These are phyloP conservation scores for Fusarium fujikuroi DNA, from an alignment of 2,329 filamentous ascomycete species.

Conservation along the genomic window DNA sequence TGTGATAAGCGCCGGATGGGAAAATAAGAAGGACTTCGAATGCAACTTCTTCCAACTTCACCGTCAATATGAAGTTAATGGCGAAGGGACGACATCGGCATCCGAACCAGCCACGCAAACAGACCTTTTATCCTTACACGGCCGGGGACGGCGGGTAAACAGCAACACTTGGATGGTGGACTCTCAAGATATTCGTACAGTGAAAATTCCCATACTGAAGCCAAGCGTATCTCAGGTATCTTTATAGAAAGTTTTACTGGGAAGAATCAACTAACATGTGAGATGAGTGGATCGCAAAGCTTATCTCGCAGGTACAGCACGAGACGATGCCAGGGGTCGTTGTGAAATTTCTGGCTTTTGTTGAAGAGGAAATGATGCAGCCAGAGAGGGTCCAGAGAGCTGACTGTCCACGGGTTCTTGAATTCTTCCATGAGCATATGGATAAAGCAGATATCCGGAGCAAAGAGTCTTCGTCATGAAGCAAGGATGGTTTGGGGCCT, in stretches of 20 bases:
- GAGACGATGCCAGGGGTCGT: accelerated
- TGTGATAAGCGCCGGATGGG: too few relatives aligned
- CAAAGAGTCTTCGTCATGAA: accelerated
- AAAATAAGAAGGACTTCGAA: too few relatives aligned
- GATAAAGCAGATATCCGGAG: too few relatives aligned
- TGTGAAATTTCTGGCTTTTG: not conserved
- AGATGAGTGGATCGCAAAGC: not conserved
- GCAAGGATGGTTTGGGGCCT: not conserved
- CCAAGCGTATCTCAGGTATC: not conserved
- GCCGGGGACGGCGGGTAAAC: not conserved
- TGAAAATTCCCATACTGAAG: not conserved
- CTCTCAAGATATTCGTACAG: accelerated
- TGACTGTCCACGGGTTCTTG: not conserved
- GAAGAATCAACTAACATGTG: not conserved
- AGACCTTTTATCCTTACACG: not conserved
- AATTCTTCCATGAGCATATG: not conserved
- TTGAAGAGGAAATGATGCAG: not conserved
- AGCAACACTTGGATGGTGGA: not conserved
- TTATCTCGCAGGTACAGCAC: not conserved
- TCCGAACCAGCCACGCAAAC: too few relatives aligned
- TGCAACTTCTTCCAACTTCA: too few relatives aligned
- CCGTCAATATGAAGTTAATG: too few relatives aligned
- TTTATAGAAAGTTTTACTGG: accelerated
- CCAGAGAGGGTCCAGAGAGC: not conserved
- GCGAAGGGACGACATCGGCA: too few relatives aligned